A percentile compares a stretch with the other conserved stretches of the same genome.
Evolutionary conservation across 345 rosid genomes (phyloP).

Genomic region (Alliaria petiolata): DNA sequence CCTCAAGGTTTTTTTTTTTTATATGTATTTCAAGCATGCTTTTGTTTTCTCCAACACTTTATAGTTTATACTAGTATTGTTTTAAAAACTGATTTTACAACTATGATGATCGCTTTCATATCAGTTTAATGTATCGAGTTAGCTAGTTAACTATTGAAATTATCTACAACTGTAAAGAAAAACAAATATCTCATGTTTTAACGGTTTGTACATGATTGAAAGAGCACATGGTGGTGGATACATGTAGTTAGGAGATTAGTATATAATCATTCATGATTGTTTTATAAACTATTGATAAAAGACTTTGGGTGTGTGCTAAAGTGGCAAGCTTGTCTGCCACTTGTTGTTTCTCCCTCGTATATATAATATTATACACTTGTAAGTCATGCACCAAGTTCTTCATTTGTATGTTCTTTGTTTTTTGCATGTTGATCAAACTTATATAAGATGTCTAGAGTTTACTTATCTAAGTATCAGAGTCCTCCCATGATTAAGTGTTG

Average conservation of each 20-base stretch:
- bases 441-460: background rate
- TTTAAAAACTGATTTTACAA: background rate
- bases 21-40: background rate
- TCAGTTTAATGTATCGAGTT: background rate
- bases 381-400: background rate
- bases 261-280: no score
- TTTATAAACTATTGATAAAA: background rate
- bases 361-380: no score
- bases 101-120: no score
- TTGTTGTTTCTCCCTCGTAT: background rate
- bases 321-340: constrained; percentile 9
- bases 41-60: background rate
- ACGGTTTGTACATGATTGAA: background rate
- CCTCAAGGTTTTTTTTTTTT: background rate
- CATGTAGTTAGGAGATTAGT: background rate
- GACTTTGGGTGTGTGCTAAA: background rate
- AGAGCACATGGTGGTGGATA: background rate
- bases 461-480: no score
- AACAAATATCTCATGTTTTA: background rate
- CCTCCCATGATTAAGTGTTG: background rate
- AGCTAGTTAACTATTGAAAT: no score
- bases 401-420: background rate
- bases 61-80: background rate
- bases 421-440: background rate
- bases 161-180: no score